Evolutionary conservation across 306 rosid genomes (phyloP).

Genomic region (Trifolium pratense): DNA sequence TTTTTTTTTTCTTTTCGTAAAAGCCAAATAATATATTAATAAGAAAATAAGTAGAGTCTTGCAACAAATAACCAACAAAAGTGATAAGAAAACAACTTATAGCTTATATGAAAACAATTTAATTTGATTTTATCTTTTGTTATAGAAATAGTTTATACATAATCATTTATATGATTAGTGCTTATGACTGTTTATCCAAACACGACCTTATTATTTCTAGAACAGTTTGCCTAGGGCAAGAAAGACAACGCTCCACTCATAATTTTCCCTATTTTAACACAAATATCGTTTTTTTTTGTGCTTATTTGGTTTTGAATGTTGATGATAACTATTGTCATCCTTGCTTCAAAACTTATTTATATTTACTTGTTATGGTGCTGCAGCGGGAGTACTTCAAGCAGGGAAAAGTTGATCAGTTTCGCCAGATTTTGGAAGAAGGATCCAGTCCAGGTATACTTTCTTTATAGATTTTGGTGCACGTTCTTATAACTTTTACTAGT

Average conservation of each 20-base stretch:
- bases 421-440: constrained; percentile 96
- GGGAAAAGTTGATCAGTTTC: constrained; percentile 87
- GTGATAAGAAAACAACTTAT: neutral
- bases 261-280: constrained; percentile 4
- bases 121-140: neutral
- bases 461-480: constrained; percentile 23
- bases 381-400: constrained; percentile 99
- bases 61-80: too few relatives aligned
- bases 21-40: too few relatives aligned
- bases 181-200: neutral
- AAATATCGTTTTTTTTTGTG: neutral
- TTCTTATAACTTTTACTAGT: constrained; percentile 7
- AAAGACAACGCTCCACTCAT: neutral
- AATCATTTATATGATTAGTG: neutral
- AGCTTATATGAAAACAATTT: neutral
- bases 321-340: neutral
- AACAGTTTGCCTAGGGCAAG: neutral
- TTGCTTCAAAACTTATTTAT: neutral
- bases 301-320: constrained; percentile 15
- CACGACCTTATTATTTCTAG: neutral
- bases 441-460: constrained; percentile 81
- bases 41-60: too few relatives aligned
- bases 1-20: neutral
- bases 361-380: constrained; percentile 33
- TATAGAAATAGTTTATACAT: neutral